Evolutionary conservation across 345 rosid genomes (phyloP).

Genomic region (Populus pruinosa): DNA sequence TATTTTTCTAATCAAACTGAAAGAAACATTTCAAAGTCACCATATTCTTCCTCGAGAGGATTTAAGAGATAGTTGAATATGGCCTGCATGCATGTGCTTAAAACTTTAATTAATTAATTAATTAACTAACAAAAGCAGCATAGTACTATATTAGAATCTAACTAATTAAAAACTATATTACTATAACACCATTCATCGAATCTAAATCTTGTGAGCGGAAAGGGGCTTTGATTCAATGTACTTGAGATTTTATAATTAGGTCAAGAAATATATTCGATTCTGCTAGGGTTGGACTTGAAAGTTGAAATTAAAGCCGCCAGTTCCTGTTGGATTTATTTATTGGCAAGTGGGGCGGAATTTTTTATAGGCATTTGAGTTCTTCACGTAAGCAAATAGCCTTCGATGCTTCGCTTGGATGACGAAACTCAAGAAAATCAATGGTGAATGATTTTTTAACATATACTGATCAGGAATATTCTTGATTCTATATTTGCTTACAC

Average conservation of each 20-base stretch:
- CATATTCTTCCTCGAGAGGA: background rate
- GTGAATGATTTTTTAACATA: no score
- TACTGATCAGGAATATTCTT: no score
- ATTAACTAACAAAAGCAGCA: background rate
- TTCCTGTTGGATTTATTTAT: background rate
- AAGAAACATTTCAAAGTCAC: constrained; percentile 5
- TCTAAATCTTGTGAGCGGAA: no score
- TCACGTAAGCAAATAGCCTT: no score
- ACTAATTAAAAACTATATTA: background rate
- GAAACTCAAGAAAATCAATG: no score
- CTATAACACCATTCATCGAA: background rate
- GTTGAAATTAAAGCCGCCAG: background rate
- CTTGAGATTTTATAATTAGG: background rate
- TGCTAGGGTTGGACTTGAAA: background rate
- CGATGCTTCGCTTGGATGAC: no score
- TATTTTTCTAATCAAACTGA: background rate
- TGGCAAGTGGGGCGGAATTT: background rate
- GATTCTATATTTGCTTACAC: no score
- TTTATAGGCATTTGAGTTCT: background rate
- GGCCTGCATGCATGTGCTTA: background rate
- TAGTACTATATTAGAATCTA: background rate
- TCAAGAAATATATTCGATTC: background rate
- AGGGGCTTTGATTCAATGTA: constrained; percentile 10
- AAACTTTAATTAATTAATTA: background rate
- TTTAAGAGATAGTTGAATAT: background rate